Percentiles rank a stretch among this genome's conserved stretches.
Evolutionary conservation across 2,329 filamentous ascomycete species (phyloP).

Genomic region (Lachnellula subtilissima): DNA sequence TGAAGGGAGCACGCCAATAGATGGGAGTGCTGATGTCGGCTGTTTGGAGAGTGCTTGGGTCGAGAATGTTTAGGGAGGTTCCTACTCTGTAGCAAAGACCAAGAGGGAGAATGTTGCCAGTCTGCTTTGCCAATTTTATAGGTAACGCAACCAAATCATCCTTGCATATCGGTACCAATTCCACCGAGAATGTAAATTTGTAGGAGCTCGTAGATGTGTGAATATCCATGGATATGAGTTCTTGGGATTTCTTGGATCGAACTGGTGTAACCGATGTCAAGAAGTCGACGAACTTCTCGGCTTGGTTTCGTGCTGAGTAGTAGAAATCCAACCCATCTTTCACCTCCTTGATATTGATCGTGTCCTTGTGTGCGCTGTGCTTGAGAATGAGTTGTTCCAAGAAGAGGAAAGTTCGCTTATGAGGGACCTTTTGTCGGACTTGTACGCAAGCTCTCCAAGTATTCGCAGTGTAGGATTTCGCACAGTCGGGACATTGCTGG

Average conservation of each 20-base stretch:
- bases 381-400: slow-evolving; percentile 96
- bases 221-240: slow-evolving; percentile 87
- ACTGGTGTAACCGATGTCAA: slow-evolving; percentile 76
- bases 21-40: slow-evolving; percentile 76
- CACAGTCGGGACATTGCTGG: slow-evolving; percentile 92
- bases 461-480: slow-evolving; percentile 94
- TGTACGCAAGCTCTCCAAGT: slow-evolving; percentile 92
- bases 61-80: slow-evolving; percentile 82
- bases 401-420: slow-evolving; percentile 81
- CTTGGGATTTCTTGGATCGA: slow-evolving; percentile 77
- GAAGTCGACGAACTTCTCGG: slow-evolving; percentile 89
- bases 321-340: slow-evolving; percentile 96
- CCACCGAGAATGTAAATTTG: slow-evolving; percentile 89
- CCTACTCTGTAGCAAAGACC: slow-evolving; percentile 84
- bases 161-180: slow-evolving; percentile 92
- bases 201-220: slow-evolving; percentile 89
- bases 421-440: slow-evolving; percentile 91
- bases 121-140: slow-evolving; percentile 77
- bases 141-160: slow-evolving; percentile 94
- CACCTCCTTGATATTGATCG: slow-evolving; percentile 96
- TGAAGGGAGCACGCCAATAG: slow-evolving; percentile 90
- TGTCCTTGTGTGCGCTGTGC: slow-evolving; percentile 84
- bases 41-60: slow-evolving; percentile 86
- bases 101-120: slow-evolving; percentile 85
- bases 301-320: slow-evolving; percentile 84